Evolutionary conservation across 2,329 filamentous ascomycete species (phyloP), one percentile per base, ranked within the genome.

Genomic region (Sordariomycetes sp.): DNA sequence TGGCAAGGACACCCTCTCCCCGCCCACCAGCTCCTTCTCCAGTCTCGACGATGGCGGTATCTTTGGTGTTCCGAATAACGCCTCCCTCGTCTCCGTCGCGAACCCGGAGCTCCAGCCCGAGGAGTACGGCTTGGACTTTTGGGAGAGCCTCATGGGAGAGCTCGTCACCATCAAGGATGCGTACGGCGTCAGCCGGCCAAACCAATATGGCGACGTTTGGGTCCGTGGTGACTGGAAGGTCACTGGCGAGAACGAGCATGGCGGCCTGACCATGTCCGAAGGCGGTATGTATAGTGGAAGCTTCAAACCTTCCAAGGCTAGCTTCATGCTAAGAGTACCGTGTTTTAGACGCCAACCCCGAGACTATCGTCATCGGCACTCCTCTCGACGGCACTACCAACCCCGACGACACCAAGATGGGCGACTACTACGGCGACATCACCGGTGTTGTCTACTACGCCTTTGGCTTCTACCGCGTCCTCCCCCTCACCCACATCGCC

Each of bases 51-150:
- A 74, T n/a, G 82, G 82, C 12, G 80, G 84, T 65, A 72, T 88
- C 42, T 86, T 86, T 60, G 77, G 70, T 1, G 70, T 86, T 4
- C 85, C 86, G 12, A 86, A 86, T 64, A 85, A 81, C 60, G 71
- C 72, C 45, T 77, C 72, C 60, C 75, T 76, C 61, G 65, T 89
- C 45, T 85, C 82, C 2, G 70, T 67, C 6, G 71, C 66, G 36
- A 88, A 89, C 65, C 84, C 84, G 0, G 70, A 71, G 15, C 74
- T 89, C 45, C 67, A 85, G 60, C 85, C 85, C 1, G 69, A 71
- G 24, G 69, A 72, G 50, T 89, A 84, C 64, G 86, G 85, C 2
- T 72, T 89, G 34, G 86, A 89, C 66, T 89, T 88, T 65, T 89
- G 85, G 86, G 82, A 89, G 74, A 84, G 79, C 60, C 69, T 89